Conservation (phyloP, 2,329 filamentous ascomycete species). For the Aschersonia sp. region DNA sequence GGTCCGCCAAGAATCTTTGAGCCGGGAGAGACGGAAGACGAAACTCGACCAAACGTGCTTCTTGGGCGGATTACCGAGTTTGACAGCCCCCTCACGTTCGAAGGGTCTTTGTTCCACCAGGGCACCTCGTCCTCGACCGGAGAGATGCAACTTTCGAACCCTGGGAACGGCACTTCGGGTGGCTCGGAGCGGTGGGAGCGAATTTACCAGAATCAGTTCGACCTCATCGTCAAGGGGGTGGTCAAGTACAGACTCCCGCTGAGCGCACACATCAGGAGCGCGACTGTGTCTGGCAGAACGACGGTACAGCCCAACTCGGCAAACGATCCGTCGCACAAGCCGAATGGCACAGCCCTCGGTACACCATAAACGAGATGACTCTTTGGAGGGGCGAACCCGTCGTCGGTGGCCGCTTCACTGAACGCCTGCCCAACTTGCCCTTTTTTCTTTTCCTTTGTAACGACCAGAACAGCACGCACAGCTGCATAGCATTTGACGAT, state of each 20-base stretch:
- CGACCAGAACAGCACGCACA: constrained; percentile 20
- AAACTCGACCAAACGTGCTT: constrained; percentile 61
- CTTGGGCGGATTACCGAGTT: constrained; percentile 81
- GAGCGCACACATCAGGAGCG: constrained; percentile 43
- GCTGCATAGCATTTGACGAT: constrained; percentile 19
- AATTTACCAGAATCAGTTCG: constrained; percentile 82
- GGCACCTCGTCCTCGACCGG: constrained; percentile 59
- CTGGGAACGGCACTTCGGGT: constrained; percentile 78
- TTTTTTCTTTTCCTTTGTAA: constrained; percentile 10
- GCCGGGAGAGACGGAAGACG: constrained; percentile 43
- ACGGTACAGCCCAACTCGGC: constrained; percentile 47
- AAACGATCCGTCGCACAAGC: constrained; percentile 45
- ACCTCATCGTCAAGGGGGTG: constrained; percentile 81
- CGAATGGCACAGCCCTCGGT: constrained; percentile 50
- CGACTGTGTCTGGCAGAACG: constrained; percentile 43
- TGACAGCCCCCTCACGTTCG: constrained; percentile 77
- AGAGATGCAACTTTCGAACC: constrained; percentile 66
- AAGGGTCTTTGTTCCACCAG: constrained; percentile 75
- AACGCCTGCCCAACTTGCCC: too few relatives aligned
- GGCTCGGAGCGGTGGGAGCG: constrained; percentile 81
- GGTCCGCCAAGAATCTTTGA: constrained; percentile 21
- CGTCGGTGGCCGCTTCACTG: too few relatives aligned
- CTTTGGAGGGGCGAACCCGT: too few relatives aligned
- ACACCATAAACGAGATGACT: too few relatives aligned
- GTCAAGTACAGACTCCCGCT: constrained; percentile 64